phyloP scores from a whole-genome alignment of 352 stramenopile species.

The Phytophthora pseudosyringae region DNA sequence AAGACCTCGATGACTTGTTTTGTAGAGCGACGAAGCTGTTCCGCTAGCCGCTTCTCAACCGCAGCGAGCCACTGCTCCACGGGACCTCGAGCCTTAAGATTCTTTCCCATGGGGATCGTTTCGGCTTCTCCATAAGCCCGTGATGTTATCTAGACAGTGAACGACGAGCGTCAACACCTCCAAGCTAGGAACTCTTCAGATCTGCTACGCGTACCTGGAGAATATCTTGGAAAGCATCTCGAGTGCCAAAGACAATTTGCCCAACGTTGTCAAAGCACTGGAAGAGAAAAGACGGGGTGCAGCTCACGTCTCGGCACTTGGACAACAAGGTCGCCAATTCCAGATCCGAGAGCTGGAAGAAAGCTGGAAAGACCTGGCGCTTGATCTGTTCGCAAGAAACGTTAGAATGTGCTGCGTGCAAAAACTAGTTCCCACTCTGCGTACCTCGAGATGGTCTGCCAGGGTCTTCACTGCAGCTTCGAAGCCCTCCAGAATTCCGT shows the following conservation, averaged over 20 bases:
- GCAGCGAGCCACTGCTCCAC: constrained; percentile 71
- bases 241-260: constrained; percentile 59
- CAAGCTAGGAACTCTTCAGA: background rate
- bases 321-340: constrained; percentile 64
- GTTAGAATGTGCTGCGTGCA: too few relatives aligned
- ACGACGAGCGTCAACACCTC: background rate
- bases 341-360: constrained; percentile 70
- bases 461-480: constrained; percentile 55
- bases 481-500: constrained; percentile 57
- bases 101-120: constrained; percentile 69
- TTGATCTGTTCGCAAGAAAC: constrained; percentile 42
- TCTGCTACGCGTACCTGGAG: constrained; percentile 24
- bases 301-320: constrained; percentile 48
- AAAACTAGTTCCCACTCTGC: background rate
- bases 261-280: constrained; percentile 80
- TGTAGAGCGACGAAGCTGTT: constrained; percentile 61
- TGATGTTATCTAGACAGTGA: constrained; percentile 37
- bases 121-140: constrained; percentile 49
- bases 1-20: constrained; percentile 51
- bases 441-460: constrained; percentile 63
- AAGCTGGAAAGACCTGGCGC: constrained; percentile 60
- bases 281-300: constrained; percentile 62
- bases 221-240: constrained; percentile 72
- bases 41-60: constrained; percentile 61
- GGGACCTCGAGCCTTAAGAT: constrained; percentile 73